Percentiles rank a stretch among this genome's conserved stretches.
Conservation (phyloP, 805 yeast genomes). For the Schizosaccharomyces octosporus region DNA sequence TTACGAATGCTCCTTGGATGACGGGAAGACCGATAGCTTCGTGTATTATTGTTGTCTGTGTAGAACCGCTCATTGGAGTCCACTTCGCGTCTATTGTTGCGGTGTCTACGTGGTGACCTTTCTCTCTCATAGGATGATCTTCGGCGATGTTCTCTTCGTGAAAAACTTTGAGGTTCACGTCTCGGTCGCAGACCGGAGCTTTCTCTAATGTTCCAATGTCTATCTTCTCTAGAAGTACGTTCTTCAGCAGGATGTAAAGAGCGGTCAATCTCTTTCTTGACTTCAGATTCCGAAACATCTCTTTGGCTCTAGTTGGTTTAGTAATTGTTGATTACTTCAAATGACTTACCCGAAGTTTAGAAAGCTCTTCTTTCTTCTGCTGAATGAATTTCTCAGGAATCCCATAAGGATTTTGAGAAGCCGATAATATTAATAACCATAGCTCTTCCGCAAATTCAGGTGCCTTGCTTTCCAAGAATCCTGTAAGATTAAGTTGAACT, state of each 20-base stretch:
- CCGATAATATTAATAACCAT: constrained; percentile 1
- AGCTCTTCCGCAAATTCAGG: neutral
- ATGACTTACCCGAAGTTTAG: neutral
- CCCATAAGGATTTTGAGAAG: neutral
- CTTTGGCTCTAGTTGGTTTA: neutral
- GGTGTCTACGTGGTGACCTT: too few relatives aligned
- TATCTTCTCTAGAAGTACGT: too few relatives aligned
- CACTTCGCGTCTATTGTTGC: too few relatives aligned
- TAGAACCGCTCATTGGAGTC: too few relatives aligned
- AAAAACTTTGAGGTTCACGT: too few relatives aligned
- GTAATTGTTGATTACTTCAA: neutral
- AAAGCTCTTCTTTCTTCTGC: constrained; percentile 1
- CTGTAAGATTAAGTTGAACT: neutral
- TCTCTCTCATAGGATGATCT: too few relatives aligned
- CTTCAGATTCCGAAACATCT: neutral
- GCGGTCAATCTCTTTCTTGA: neutral
- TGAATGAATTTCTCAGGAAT: neutral
- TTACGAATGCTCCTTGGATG: neutral
- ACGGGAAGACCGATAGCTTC: neutral
- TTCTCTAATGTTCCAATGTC: too few relatives aligned
- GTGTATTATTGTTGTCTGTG: too few relatives aligned
- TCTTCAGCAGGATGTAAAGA: neutral
- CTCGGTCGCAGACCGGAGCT: too few relatives aligned
- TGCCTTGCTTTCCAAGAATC: constrained; percentile 1
- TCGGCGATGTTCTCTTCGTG: too few relatives aligned